These are phyloP conservation scores for Quillaja saponaria DNA, from an alignment of 306 rosid species.

Conservation along the genomic window DNA sequence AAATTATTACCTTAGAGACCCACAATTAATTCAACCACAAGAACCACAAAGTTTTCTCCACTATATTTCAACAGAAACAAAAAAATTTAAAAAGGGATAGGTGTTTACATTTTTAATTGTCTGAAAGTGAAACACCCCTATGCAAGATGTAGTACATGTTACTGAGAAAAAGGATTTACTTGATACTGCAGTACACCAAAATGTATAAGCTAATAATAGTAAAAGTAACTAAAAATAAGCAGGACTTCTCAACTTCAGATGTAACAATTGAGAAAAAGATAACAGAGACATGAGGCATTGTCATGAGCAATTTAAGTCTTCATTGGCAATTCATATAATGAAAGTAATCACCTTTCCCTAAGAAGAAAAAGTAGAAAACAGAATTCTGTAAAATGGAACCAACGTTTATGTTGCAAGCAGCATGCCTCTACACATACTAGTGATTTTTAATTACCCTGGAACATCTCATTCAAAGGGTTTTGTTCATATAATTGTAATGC, in stretches of 20 bases:
- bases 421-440: neutral
- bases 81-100: neutral
- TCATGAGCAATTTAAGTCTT: neutral
- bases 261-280: neutral
- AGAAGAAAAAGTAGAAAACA: no score
- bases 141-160: no score
- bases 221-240: no score
- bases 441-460: neutral
- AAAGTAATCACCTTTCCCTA: no score
- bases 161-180: no score
- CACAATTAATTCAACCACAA: neutral
- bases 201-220: no score
- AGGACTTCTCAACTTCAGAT: no score
- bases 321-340: neutral
- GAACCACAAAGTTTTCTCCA: no score
- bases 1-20: neutral
- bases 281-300: neutral
- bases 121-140: no score
- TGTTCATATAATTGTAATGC: conserved; percentile 25
- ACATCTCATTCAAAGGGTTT: neutral
- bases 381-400: neutral
- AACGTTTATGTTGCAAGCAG: neutral
- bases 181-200: no score
- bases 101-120: neutral
- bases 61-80: no score